phyloP scores from a whole-genome alignment of 805 yeast genomes.

The Diddensiella transvaalensis region DNA sequence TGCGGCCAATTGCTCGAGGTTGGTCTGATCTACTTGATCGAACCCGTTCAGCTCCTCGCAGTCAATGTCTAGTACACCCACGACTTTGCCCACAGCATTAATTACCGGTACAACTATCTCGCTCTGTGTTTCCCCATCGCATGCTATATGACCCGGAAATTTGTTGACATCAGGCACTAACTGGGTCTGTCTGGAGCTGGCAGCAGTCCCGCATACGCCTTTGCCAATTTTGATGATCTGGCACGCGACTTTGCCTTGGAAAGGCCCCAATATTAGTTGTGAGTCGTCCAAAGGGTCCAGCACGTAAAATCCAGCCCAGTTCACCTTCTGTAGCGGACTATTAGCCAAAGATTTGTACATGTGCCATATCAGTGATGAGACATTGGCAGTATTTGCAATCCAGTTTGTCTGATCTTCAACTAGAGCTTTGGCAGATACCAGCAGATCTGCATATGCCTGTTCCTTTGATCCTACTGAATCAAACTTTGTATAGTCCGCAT shows the following conservation, averaged over 20 bases:
- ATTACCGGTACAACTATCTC: conserved; percentile 89
- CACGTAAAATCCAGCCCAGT: conserved; percentile 94
- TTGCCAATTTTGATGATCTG: conserved; percentile 71
- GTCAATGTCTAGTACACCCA: conserved; percentile 87
- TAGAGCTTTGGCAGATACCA: conserved; percentile 64
- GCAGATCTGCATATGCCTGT: conserved; percentile 56
- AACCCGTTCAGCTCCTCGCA: conserved; percentile 66
- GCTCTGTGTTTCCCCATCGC: conserved; percentile 92
- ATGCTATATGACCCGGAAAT: conserved; percentile 93
- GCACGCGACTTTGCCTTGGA: conserved; percentile 96
- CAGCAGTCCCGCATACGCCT: conserved; percentile 94
- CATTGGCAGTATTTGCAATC: conserved; percentile 87
- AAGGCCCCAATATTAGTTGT: conserved; percentile 79
- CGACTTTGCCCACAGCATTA: conserved; percentile 38
- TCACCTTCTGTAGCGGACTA: conserved; percentile 45
- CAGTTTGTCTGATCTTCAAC: conserved; percentile 64
- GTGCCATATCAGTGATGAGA: conserved; percentile 84
- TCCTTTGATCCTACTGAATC: conserved; percentile 30
- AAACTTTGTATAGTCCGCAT: conserved; percentile 73
- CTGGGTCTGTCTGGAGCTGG: conserved; percentile 55
- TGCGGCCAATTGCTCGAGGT: conserved; percentile 57
- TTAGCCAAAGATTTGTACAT: conserved; percentile 60
- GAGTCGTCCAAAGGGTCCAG: conserved; percentile 36
- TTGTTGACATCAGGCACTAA: conserved; percentile 71
- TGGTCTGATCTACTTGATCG: conserved; percentile 54